Conservation (phyloP, 495 filamentous ascomycete genomes). For the Halenospora varia region DNA sequence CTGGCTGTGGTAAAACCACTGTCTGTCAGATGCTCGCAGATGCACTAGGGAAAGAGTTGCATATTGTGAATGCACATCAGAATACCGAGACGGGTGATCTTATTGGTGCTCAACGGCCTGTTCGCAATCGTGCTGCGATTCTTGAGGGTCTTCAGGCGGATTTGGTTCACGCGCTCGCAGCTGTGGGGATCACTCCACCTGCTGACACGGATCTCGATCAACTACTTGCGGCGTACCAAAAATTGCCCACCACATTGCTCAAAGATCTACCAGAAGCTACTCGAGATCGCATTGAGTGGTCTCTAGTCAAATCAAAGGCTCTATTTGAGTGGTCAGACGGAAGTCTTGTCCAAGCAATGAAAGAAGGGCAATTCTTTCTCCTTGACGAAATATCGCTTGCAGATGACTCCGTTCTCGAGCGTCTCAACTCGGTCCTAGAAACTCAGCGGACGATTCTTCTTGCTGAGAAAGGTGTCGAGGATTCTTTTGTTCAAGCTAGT, state of each 20-base stretch:
- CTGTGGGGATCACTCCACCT: slow-evolving; percentile 29
- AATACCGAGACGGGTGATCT: slow-evolving; percentile 96
- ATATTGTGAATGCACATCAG: slow-evolving; percentile 94
- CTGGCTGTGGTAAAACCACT: slow-evolving; percentile 95
- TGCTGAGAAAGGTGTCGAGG: slow-evolving; percentile 84
- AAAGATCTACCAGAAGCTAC: slow-evolving; percentile 48
- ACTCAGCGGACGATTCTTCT: slow-evolving; percentile 79
- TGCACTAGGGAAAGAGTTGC: slow-evolving; percentile 65
- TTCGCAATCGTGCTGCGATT: slow-evolving; percentile 74
- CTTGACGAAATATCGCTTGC: slow-evolving; percentile 97
- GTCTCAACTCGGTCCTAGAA: slow-evolving; percentile 97
- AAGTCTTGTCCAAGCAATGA: slow-evolving; percentile 93
- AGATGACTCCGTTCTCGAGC: slow-evolving; percentile 94
- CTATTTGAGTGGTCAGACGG: slow-evolving; percentile 98
- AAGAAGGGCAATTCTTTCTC: slow-evolving; percentile 80
- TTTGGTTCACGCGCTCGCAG: slow-evolving; percentile 44
- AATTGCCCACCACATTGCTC: slow-evolving; percentile 15
- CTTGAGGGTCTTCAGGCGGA: slow-evolving; percentile 61
- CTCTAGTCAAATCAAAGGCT: slow-evolving; percentile 62
- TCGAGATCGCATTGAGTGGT: slow-evolving; percentile 52
- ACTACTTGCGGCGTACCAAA: slow-evolving; percentile 11
- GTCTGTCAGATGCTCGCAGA: slow-evolving; percentile 90
- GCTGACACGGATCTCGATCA: slow-evolving; percentile 32
- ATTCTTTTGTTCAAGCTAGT: slow-evolving; percentile 72
- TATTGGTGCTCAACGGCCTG: slow-evolving; percentile 90